Conservation (phyloP, 2,329 filamentous ascomycete species). For the Immersiporthe knoxdaviesiana region DNA sequence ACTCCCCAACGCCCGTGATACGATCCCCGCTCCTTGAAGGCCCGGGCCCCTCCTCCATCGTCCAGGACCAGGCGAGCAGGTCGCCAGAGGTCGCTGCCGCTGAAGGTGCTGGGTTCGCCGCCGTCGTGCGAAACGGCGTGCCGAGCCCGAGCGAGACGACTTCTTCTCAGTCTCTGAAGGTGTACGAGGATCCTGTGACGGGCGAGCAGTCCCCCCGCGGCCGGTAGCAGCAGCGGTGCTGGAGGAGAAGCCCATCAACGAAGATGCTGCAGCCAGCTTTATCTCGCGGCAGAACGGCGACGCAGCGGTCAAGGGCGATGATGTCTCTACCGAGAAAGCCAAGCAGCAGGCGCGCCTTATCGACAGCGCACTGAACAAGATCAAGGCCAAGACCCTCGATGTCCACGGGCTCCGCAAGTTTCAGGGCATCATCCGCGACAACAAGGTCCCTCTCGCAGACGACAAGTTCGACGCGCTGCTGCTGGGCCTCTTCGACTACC, state of each 20-base stretch:
- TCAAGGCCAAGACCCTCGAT: constrained; percentile 73
- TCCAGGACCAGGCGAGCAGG: background rate
- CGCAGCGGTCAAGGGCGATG: constrained; percentile 28
- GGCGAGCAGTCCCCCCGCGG: constrained; percentile 42
- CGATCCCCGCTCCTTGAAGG: constrained; percentile 23
- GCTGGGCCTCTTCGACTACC: constrained; percentile 70
- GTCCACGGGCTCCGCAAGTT: constrained; percentile 80
- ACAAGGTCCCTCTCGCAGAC: constrained; percentile 64
- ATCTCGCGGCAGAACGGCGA: constrained; percentile 32
- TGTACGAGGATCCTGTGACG: constrained; percentile 66
- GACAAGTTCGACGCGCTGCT: constrained; percentile 72
- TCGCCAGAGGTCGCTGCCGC: constrained; percentile 7
- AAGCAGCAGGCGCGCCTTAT: constrained; percentile 66
- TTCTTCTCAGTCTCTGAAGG: constrained; percentile 50
- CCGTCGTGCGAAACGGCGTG: background rate
- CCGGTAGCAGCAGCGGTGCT: constrained; percentile 55
- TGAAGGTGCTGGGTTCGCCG: constrained; percentile 9
- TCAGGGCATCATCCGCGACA: constrained; percentile 73
- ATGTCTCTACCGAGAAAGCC: constrained; percentile 53
- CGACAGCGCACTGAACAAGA: constrained; percentile 74
- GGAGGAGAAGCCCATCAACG: constrained; percentile 64
- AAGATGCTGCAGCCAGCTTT: constrained; percentile 49
- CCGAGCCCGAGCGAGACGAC: constrained; percentile 34
- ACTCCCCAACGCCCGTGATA: constrained; percentile 11
- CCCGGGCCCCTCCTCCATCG: background rate